Base-by-base conservation (phyloP, 805 yeast species). In the Schwanniomyces vanrijiae region DNA sequence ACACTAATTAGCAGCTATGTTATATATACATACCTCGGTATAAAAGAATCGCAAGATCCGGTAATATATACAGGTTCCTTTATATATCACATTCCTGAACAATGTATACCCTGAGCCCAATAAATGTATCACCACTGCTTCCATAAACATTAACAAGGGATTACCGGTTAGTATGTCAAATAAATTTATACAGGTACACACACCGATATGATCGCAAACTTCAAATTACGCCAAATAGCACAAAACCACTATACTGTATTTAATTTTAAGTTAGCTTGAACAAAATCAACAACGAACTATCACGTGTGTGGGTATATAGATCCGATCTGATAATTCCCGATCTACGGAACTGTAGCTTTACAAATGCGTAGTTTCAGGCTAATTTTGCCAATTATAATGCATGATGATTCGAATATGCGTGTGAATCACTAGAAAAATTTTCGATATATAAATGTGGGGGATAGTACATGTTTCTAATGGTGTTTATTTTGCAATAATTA, bases 291-390 rank as follows among this genome's bases (percentile, higher is more conserved):
- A 5, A 7, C 8, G n/a, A 6, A 18, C 10, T 33, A 10, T 37
- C 39, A 37, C 39, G 31, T 25, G 35, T 8, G 11, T 18, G 42
- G 42, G 5, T 3, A 11, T 48, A 19, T 43, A 48, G 49, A 45
- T 48, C 46, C 46, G 51, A 45, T 45, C 51, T 42, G 51, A 48
- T 48, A 45, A 45, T 34, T 33, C 37, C 46, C 50, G 50, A 44
- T 39, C 22, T 33, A 33, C 48, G 44, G 44, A 45, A 21, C 22
- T 19, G 24, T 18, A 10, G n/a, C 6, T 35, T 4, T 13, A 19
- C 5, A 4, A 13, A 37, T 5, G 5, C 7, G 16, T 20, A 4
- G 16, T 19, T 19, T 9, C 3, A 8, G 3, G 38, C 4, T 25
- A 11, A n/a, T 9, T 20, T 37, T 37, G 18, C 39, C 25, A 37